Evolutionary conservation across 768 basidiomycete genomes (phyloP), one percentile per base, ranked within the genome.

Genomic region (Termitomyces sp.): DNA sequence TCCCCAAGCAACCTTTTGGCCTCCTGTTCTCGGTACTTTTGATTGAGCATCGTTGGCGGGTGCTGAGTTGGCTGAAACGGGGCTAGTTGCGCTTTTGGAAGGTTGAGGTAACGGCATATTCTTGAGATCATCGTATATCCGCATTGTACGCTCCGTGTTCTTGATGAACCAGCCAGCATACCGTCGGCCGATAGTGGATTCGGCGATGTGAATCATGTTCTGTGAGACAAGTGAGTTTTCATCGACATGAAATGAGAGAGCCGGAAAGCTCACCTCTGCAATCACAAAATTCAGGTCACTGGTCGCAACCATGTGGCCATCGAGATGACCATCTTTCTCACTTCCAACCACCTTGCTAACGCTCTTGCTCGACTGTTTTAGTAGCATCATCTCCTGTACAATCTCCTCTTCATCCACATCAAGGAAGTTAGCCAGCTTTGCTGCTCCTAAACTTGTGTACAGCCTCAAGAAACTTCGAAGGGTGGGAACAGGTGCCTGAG

Each of bases 141-240:
- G 84, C 68, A 93, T 91, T 28, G 94, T 88, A 64, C 94, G 85
- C 72, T 97, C 95, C 5, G 93, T 92, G 72, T 95, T 93, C 65
- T 94, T 88, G 74, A 98, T 95, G 76, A 98, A 98, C 92, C 94
- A 97, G 41, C 94, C 93, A 2, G 94, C 96, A 72, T 93, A 98
- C 51, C 94, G 86, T 49, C 96, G 78, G 16, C 95, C 94, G 20
- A 96, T 87, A 0, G 93, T 97, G 23, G 93, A 94, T 72, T 98
- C 95, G 3, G 92, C 89, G 63, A 98, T 94, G 66, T 96, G 92
- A 8, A 98, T 90, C 90, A 95, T 95, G 70, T 95, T 93, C 95
- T 98, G 65, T 26, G 16, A 28, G 60, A 30, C 26, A 35, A 54
- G 13, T 52, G 20, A 14, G 13, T 46, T 38, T 26, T n/a, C 33